Conservation (phyloP, 495 filamentous ascomycete species). For the Aspergillus heteromorphus region DNA sequence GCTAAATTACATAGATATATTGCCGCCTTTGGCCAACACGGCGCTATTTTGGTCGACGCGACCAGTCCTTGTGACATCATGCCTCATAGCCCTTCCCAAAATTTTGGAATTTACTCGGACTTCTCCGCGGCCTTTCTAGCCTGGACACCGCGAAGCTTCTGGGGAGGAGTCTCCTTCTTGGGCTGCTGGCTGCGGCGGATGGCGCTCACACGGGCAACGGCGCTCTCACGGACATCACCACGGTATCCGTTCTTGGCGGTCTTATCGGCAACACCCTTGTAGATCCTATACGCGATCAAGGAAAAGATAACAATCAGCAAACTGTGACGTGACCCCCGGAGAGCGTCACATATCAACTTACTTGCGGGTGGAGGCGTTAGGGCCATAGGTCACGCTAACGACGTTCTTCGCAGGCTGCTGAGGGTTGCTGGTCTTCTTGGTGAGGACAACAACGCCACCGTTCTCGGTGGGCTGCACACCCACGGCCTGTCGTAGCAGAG, state of each 20-base stretch:
- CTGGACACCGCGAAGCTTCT: slow-evolving; percentile 75
- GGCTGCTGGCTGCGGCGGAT: slow-evolving; percentile 72
- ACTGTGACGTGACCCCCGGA: not conserved
- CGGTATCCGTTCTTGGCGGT: slow-evolving; percentile 82
- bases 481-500: slow-evolving; percentile 60
- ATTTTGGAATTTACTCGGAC: slow-evolving; percentile 35
- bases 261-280: slow-evolving; percentile 72
- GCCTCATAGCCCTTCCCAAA: slow-evolving; percentile 3
- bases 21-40: slow-evolving; percentile 25
- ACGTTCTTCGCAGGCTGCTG: slow-evolving; percentile 62
- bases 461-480: slow-evolving; percentile 64
- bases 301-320: slow-evolving; percentile 15
- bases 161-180: slow-evolving; percentile 67
- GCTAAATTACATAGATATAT: slow-evolving; percentile 35
- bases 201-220: slow-evolving; percentile 83
- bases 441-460: slow-evolving; percentile 67
- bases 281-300: slow-evolving; percentile 57
- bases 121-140: slow-evolving; percentile 68
- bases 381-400: slow-evolving; percentile 59
- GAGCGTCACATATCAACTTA: slow-evolving; percentile 38
- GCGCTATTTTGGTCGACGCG: slow-evolving; percentile 17
- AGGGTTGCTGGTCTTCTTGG: slow-evolving; percentile 70
- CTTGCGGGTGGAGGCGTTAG: slow-evolving; percentile 70
- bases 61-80: slow-evolving; percentile 13
- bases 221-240: slow-evolving; percentile 77